Evolutionary conservation across 2,329 filamentous ascomycete species (phyloP).

Genomic region (Nemania sp.): DNA sequence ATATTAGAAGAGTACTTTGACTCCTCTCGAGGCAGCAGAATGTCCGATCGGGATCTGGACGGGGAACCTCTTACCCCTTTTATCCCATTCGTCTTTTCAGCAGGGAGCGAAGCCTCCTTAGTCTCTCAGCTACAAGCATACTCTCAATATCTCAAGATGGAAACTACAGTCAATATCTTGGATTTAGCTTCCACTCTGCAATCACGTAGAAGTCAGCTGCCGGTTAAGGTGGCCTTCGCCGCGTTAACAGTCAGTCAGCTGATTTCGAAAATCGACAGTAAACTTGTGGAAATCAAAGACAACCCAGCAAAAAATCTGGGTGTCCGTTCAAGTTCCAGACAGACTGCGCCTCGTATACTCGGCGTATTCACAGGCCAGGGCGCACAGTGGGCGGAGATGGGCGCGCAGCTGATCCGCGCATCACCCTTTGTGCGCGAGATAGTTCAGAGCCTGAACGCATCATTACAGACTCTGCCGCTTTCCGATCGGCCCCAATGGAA

Average conservation of each 20-base stretch:
- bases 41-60: too few relatives aligned
- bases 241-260: conserved; percentile 12
- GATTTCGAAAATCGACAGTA: conserved; percentile 2
- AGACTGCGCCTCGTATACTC: conserved; percentile 18
- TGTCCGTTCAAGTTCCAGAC: background rate
- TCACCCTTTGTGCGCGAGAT: conserved; percentile 5
- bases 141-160: background rate
- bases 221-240: conserved; percentile 4
- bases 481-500: conserved; percentile 36
- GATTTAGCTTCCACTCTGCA: conserved; percentile 23
- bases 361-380: conserved; percentile 37
- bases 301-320: conserved; percentile 6
- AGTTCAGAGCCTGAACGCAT: conserved; percentile 28
- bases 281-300: background rate
- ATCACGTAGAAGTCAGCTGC: conserved; percentile 6
- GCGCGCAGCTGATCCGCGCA: conserved; percentile 22
- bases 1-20: conserved; percentile 19
- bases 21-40: too few relatives aligned
- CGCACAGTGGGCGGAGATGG: conserved; percentile 38
- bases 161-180: background rate
- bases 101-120: conserved; percentile 15
- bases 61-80: background rate
- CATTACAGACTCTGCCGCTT: conserved; percentile 22
- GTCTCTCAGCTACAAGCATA: conserved; percentile 11
- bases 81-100: conserved; percentile 27